phyloP scores from a whole-genome alignment of 1,284 basidiomycete species.

The Erythrobasidium hasegawianum region DNA sequence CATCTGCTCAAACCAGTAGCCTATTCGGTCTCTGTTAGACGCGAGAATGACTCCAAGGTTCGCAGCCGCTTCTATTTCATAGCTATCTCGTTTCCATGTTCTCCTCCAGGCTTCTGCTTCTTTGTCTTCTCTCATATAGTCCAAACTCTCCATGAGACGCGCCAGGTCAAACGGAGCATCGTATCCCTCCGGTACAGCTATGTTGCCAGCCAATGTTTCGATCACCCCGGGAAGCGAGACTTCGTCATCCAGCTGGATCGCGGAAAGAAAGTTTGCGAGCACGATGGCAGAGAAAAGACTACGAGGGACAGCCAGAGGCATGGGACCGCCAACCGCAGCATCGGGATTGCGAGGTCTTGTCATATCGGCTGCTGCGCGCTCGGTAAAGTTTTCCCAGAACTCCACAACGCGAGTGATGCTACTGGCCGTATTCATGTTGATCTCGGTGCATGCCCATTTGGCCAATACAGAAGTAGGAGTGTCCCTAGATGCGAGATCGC shows the following conservation, averaged over 20 bases:
- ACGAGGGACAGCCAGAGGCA: slow-evolving; percentile 6
- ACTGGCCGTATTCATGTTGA: not conserved
- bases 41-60: too few relatives aligned
- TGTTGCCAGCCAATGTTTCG: not conserved
- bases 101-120: too few relatives aligned
- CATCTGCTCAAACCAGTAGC: slow-evolving; percentile 22
- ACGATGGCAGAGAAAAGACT: slow-evolving; percentile 15
- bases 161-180: not conserved
- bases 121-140: too few relatives aligned
- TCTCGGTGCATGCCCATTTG: slow-evolving; percentile 14
- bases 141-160: too few relatives aligned
- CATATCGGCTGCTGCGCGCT: not conserved
- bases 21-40: too few relatives aligned
- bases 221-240: slow-evolving; percentile 6
- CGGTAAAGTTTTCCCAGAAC: slow-evolving; percentile 18
- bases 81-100: too few relatives aligned
- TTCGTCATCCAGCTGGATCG: too few relatives aligned
- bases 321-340: not conserved
- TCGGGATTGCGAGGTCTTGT: not conserved
- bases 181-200: slow-evolving; percentile 11
- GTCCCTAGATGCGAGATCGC: slow-evolving; percentile 11
- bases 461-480: slow-evolving; percentile 9
- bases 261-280: slow-evolving; percentile 10
- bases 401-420: not conserved
- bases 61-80: too few relatives aligned